These are phyloP conservation scores for Blastobotrys serpentis DNA, from an alignment of 1,139 yeast genomes.

Conservation along the genomic window DNA sequence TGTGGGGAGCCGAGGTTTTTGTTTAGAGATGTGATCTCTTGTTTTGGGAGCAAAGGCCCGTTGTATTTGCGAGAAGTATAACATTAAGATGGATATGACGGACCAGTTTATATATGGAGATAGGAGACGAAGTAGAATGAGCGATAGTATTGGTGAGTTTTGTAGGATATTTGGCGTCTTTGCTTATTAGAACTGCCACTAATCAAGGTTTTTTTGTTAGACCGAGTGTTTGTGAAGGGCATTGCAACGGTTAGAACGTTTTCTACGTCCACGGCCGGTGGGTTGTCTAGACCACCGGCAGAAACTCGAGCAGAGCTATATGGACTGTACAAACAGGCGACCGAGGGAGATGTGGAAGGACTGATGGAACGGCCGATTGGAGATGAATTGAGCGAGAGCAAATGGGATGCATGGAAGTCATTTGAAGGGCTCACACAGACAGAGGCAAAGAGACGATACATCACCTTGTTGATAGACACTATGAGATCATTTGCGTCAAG, in stretches of 20 bases:
- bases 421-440: constrained; percentile 69
- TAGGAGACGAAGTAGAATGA: background rate
- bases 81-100: constrained; percentile 1
- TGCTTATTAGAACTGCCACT: too few species aligned
- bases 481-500: constrained; percentile 72
- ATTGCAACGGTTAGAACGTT: constrained; percentile 74
- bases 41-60: too few species aligned
- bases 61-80: background rate
- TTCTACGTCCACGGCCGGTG: constrained; percentile 52
- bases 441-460: constrained; percentile 73
- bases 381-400: constrained; percentile 9
- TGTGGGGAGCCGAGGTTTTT: background rate
- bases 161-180: background rate
- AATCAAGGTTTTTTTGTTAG: too few species aligned
- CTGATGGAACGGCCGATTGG: constrained; percentile 9
- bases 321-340: constrained; percentile 84
- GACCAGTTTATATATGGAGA: background rate
- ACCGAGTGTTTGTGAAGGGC: constrained; percentile 78
- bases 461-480: constrained; percentile 60
- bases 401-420: constrained; percentile 70
- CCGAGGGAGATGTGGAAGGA: constrained; percentile 78
- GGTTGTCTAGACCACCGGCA: constrained; percentile 74
- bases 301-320: constrained; percentile 67
- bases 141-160: constrained; percentile 10
- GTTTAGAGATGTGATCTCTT: too few species aligned